Evolutionary conservation across 2,329 filamentous ascomycete genomes (phyloP), one percentile per base, ranked within the genome.

Genomic region (Fusarium hainanense): DNA sequence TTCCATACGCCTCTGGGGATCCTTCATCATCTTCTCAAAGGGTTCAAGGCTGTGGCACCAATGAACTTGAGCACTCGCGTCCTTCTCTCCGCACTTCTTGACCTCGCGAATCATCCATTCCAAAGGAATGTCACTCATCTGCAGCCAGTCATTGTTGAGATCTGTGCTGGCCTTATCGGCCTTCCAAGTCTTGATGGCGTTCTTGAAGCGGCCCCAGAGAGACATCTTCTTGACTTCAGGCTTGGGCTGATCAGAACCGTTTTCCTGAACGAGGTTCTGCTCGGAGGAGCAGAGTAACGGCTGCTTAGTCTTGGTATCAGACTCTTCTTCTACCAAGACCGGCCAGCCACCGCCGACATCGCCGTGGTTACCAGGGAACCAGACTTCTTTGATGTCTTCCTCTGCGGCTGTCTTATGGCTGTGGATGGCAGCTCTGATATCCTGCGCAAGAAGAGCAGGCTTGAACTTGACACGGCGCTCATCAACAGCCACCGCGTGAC

Each of bases 391-490:
- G 60, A 85, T 77, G 54, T 84, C 81, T 30, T 84, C 82, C 1
- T 70, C 52, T 6, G 23, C 54, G 2, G 46, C 41, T 20, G 49
- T n/a, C 3, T 76, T 63, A 2, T 72, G 56, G 18, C 75, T 61
- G 3, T 75, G 46, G 2, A 64, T 62, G 23, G 68, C 67, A 6
- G 75, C 73, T 47, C 64, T 60, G 21, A 79, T 78, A 34, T 84
- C 82, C 57, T 83, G 81, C 1, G 79, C 77, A 6, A 86, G 77
- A 2, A 87, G 77, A 0, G 84, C 84, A 0, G 84, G 79, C 71
- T 85, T 86, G 79, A 87, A 88, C 73, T 88, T 87, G 61, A 85
- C 82, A 8, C 85, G 83, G 2, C 85, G 80, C 71, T 88, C 85
- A 64, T 87, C 84, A 14, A 87, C 79, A 7, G 84, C 82, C 4